Conservation (phyloP, 306 rosid species). For the Begonia masoniana region DNA sequence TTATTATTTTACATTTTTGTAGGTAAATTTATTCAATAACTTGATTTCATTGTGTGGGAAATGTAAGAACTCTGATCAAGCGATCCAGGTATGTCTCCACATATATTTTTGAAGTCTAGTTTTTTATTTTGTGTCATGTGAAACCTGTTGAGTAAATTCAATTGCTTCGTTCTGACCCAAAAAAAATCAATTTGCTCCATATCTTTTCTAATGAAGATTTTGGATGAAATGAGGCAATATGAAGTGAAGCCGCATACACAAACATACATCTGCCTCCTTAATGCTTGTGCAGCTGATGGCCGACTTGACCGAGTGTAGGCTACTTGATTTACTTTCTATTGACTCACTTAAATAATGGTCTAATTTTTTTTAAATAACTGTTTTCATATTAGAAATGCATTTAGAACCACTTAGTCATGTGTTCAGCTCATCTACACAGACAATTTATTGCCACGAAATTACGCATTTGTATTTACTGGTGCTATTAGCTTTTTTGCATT, state of each 20-base stretch:
- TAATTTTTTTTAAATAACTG: no score
- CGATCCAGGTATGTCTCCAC: slow-evolving; percentile 48
- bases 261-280: slow-evolving; percentile 74
- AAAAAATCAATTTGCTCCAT: no score
- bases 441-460: no score
- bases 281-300: slow-evolving; percentile 82
- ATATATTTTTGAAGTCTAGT: neutral
- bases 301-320: slow-evolving; percentile 80
- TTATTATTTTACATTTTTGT: neutral
- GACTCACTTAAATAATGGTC: no score
- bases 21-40: slow-evolving; percentile 70
- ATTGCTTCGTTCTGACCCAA: no score
- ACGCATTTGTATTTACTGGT: no score
- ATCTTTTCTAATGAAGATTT: slow-evolving; percentile 27
- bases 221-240: slow-evolving; percentile 76
- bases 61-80: slow-evolving; percentile 67
- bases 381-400: no score
- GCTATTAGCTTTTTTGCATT: no score
- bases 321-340: slow-evolving; percentile 5
- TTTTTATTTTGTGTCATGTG: neutral
- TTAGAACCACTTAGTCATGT: no score
- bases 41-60: slow-evolving; percentile 79
- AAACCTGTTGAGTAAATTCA: no score
- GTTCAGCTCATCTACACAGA: no score
- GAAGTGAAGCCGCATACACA: slow-evolving; percentile 74